phyloP scores from a whole-genome alignment of 495 filamentous ascomycete species.

The Aspergillus kassunensis region DNA sequence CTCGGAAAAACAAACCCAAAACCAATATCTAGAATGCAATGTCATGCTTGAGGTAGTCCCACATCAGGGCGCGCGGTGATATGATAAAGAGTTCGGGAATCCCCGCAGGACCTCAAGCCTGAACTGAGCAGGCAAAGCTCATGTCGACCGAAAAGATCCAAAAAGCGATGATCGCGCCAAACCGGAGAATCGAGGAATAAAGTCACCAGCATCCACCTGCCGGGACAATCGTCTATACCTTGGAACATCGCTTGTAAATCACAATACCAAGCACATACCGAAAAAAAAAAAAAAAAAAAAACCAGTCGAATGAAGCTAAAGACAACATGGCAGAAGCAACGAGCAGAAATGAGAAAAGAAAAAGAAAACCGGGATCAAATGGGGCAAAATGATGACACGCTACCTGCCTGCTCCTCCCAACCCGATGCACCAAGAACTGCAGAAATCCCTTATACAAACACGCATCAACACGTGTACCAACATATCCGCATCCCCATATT shows the following conservation, averaged over 20 bases:
- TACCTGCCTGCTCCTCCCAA: constrained; percentile 50
- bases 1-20: constrained; percentile 18
- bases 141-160: constrained; percentile 27
- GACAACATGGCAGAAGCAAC: constrained; percentile 19
- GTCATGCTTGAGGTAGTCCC: constrained; percentile 30
- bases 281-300: constrained; percentile 30
- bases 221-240: constrained; percentile 26
- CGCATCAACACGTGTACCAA: constrained; percentile 61
- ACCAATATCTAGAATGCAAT: constrained; percentile 46
- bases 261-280: constrained; percentile 27
- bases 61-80: constrained; percentile 22
- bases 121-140: constrained; percentile 27
- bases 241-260: constrained; percentile 35
- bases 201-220: constrained; percentile 36
- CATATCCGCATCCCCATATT: constrained; percentile 44
- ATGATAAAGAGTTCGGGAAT: constrained; percentile 24
- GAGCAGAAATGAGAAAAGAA: too few relatives aligned
- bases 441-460: constrained; percentile 49
- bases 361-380: constrained; percentile 36
- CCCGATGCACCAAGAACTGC: constrained; percentile 49
- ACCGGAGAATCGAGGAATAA: constrained; percentile 37
- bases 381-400: constrained; percentile 37
- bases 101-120: constrained; percentile 16
- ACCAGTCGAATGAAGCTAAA: constrained; percentile 25
- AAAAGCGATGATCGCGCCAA: constrained; percentile 31